Percentiles rank a stretch among this genome's conserved stretches.
phyloP scores from a whole-genome alignment of 495 filamentous ascomycete genomes.

The Pseudomonodictys pantanalensis region DNA sequence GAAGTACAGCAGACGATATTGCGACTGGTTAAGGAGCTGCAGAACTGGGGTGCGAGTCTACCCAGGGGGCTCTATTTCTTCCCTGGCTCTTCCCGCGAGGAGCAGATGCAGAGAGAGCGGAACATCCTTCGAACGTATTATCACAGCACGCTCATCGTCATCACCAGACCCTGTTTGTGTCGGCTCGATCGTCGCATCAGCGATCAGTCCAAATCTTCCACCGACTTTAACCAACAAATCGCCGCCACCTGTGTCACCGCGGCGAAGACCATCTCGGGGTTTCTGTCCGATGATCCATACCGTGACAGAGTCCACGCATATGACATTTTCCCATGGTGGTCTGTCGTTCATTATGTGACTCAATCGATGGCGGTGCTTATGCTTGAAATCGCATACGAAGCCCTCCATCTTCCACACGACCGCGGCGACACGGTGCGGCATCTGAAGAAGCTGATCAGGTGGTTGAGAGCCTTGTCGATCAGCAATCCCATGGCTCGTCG shows the following conservation, averaged over 20 bases:
- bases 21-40: conserved; percentile 50
- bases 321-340: conserved; percentile 61
- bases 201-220: conserved; percentile 45
- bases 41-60: conserved; percentile 47
- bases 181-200: conserved; percentile 49
- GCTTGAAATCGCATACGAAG: conserved; percentile 44
- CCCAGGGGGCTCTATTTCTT: conserved; percentile 12
- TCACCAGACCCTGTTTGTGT: conserved; percentile 61
- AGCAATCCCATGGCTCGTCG: conserved; percentile 17
- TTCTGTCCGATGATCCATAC: conserved; percentile 47
- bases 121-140: conserved; percentile 49
- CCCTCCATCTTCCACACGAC: not conserved
- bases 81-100: conserved; percentile 14
- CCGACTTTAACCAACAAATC: conserved; percentile 51
- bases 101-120: conserved; percentile 35
- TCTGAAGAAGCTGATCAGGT: conserved; percentile 22
- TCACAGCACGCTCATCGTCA: conserved; percentile 57
- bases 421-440: conserved; percentile 1
- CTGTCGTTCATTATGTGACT: conserved; percentile 60
- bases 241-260: conserved; percentile 58
- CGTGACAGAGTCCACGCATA: conserved; percentile 44
- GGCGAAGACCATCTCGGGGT: conserved; percentile 53
- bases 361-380: conserved; percentile 59
- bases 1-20: conserved; percentile 59
- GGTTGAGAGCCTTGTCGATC: conserved; percentile 12